Evolutionary conservation across 768 basidiomycete species (phyloP).

Genomic region (Kondoa subrosea): DNA sequence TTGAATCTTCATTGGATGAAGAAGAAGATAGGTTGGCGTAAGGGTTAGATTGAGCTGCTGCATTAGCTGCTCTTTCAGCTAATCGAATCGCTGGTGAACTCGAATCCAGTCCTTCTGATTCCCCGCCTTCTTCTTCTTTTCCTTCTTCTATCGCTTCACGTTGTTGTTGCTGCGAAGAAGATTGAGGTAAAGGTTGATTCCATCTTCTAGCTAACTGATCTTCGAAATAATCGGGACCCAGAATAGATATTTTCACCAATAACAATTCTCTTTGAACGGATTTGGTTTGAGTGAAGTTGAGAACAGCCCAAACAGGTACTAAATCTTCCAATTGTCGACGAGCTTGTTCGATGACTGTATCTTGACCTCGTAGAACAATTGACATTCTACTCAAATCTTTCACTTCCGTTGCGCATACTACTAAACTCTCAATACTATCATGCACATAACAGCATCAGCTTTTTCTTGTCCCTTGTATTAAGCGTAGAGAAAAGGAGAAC

Average conservation of each 20-base stretch:
- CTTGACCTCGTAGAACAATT: conserved; percentile 88
- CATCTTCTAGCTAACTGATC: conserved; percentile 64
- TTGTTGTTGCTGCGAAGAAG: conserved; percentile 26
- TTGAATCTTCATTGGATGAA: conserved; percentile 32
- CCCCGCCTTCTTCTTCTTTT: not conserved
- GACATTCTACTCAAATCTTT: conserved; percentile 95
- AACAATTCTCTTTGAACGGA: conserved; percentile 84
- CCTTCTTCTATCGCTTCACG: not conserved
- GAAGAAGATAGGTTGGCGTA: conserved; percentile 29
- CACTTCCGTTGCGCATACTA: conserved; percentile 94
- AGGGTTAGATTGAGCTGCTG: conserved; percentile 32
- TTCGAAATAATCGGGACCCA: conserved; percentile 91
- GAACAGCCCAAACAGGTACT: conserved; percentile 96
- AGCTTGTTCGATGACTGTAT: conserved; percentile 94
- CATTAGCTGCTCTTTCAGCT: conserved; percentile 22
- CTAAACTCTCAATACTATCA: conserved; percentile 69
- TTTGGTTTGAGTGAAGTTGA: conserved; percentile 88
- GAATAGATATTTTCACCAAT: conserved; percentile 88
- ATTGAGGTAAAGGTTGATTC: conserved; percentile 51
- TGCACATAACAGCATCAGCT: conserved; percentile 8
- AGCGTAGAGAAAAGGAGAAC: conserved; percentile 9
- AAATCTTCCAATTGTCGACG: conserved; percentile 88
- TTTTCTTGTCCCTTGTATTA: too few species aligned
- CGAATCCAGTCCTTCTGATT: conserved; percentile 16
- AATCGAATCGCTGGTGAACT: conserved; percentile 26